Evolutionary conservation across 108 stramenopile genomes (phyloP), one percentile per base, ranked within the genome.

Genomic region (Cyclotella cryptica): DNA sequence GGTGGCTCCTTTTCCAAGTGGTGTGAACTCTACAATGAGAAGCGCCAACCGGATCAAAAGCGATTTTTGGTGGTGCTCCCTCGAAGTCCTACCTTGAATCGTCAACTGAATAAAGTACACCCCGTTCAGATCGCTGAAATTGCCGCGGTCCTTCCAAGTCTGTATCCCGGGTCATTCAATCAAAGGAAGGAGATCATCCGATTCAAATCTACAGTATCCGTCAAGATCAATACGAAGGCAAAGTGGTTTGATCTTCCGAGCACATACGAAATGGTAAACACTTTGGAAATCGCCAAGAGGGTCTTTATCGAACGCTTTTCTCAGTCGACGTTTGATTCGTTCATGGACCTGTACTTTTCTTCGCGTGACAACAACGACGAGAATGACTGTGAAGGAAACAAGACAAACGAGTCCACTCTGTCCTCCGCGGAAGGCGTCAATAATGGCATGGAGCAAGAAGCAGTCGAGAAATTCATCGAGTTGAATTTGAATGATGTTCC

Each of bases 51-150:
- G 11, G 43, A 42, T 4, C 42, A 45, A 43, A 45, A 45, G 4
- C 43, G 43, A 27, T 67, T 28, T 28, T 67, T 67, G 66, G 66
- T 67, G 19, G 46, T 67, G 27, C 24, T 67, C 43, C 66, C 66
- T 7, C 43, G 66, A 45, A 15, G 26, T 3, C 22, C 44, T 14
- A 47, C 66, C 13, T 47, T 47, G 13, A 29, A 67, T 45, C 19
- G 66, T 10, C 43, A 49, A 28, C 43, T 45, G 24, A 22, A 24
- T 10, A 49, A n/a, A n/a, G 47, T 49, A n/a, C 9, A 49, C n/a
- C 47, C 47, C n/a, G 47, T 49, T 49, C 47, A 49, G 15, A 49
- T 49, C 1, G 47, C 47, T 49, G 47, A 49, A n/a, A 49, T 49
- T 9, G 3, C 15, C 1, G 47, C 47, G 9, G 47, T 49, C 3